Evolutionary conservation across 768 basidiomycete species (phyloP).

Genomic region (Macrolepiota albuminosa): DNA sequence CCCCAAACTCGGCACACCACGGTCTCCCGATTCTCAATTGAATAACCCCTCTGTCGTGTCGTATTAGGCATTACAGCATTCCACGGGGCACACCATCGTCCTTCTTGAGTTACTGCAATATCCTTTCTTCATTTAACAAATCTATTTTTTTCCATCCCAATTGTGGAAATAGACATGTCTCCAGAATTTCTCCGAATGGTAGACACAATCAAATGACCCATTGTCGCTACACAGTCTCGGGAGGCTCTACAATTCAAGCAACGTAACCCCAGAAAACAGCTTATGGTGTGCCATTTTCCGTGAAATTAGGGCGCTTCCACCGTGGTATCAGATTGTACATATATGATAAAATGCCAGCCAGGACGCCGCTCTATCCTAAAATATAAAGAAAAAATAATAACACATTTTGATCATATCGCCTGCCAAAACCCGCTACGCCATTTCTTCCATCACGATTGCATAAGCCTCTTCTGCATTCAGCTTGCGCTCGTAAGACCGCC

Average conservation of each 20-base stretch:
- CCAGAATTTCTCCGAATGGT: constrained; percentile 10
- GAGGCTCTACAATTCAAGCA: neutral
- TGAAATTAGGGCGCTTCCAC: neutral
- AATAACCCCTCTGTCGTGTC: neutral
- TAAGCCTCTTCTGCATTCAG: constrained; percentile 51
- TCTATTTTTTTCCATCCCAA: neutral
- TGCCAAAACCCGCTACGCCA: constrained; percentile 20
- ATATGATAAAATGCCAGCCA: neutral
- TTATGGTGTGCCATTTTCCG: neutral
- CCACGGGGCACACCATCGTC: neutral
- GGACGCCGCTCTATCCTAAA: neutral
- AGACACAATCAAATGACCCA: constrained; percentile 8
- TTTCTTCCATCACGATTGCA: constrained; percentile 48
- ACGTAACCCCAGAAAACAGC: neutral
- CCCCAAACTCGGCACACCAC: constrained; percentile 1
- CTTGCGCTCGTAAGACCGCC: constrained; percentile 73
- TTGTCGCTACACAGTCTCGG: neutral
- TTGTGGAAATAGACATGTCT: neutral
- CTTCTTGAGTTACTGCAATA: neutral
- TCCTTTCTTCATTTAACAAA: neutral
- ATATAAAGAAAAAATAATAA: neutral
- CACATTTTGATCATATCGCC: neutral
- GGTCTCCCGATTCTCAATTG: neutral
- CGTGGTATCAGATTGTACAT: neutral
- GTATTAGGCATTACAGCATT: neutral